Conservation (phyloP, 148 eudicot genomes). For the Arctostaphylos glauca region DNA sequence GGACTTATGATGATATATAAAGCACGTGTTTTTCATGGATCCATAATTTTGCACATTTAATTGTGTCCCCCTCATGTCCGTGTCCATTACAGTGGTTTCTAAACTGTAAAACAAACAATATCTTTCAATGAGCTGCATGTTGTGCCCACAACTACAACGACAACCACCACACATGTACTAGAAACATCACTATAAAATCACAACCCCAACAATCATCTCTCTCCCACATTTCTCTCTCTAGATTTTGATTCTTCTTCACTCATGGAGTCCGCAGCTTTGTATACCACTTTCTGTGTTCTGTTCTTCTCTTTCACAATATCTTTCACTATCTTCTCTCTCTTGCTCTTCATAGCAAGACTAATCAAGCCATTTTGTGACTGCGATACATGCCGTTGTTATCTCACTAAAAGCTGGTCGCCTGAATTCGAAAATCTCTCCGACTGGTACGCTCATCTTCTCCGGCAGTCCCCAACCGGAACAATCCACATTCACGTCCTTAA, state of each 20-base stretch:
- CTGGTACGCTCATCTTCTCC: constrained; percentile 50
- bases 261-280: neutral
- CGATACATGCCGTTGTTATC: constrained; percentile 40
- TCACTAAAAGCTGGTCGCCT: constrained; percentile 35
- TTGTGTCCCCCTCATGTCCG: neutral
- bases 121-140: no score
- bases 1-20: neutral
- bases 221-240: neutral
- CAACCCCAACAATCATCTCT: neutral
- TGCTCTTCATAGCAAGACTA: constrained; percentile 14
- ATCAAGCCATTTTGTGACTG: constrained; percentile 40
- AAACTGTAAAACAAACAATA: no score
- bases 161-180: neutral
- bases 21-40: neutral
- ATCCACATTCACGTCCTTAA: constrained; percentile 52
- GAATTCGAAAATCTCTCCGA: constrained; percentile 47
- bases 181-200: neutral
- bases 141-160: neutral
- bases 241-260: neutral
- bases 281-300: neutral
- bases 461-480: constrained; percentile 42
- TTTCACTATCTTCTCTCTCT: constrained; percentile 15
- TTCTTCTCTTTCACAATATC: constrained; percentile 17
- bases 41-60: neutral
- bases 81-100: neutral